Conservation (phyloP, 768 basidiomycete genomes). For the Agrocybe chaxingu region DNA sequence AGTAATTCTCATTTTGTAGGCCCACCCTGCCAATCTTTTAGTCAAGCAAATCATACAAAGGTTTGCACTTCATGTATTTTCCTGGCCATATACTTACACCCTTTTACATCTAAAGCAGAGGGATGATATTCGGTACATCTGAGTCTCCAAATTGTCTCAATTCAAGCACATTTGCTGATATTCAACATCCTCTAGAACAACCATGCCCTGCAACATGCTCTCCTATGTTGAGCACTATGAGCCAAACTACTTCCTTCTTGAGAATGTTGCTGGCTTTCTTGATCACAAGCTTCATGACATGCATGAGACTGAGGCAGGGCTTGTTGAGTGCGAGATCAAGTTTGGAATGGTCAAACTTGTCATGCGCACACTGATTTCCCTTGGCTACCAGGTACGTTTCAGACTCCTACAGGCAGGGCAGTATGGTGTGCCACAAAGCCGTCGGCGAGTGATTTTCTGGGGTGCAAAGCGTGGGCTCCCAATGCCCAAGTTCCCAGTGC, state of each 20-base stretch:
- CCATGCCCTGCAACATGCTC: conserved; percentile 67
- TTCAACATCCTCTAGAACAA: conserved; percentile 37
- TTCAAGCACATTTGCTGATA: too few relatives aligned
- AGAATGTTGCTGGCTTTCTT: conserved; percentile 69
- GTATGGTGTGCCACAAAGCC: conserved; percentile 71
- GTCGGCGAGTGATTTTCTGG: conserved; percentile 66
- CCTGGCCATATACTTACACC: neutral
- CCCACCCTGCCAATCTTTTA: conserved; percentile 77
- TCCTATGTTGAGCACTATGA: conserved; percentile 64
- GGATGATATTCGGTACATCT: conserved; percentile 56
- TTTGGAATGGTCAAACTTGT: conserved; percentile 69
- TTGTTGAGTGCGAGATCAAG: conserved; percentile 38
- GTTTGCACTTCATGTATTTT: conserved; percentile 25
- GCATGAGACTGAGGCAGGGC: conserved; percentile 14
- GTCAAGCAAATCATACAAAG: conserved; percentile 57
- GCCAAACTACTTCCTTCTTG: conserved; percentile 63
- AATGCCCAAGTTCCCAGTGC: conserved; percentile 63
- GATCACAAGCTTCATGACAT: conserved; percentile 43
- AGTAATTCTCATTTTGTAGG: conserved; percentile 33
- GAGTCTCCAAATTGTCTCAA: too few relatives aligned
- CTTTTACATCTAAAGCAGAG: conserved; percentile 34
- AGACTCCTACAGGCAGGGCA: conserved; percentile 67
- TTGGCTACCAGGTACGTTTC: conserved; percentile 75
- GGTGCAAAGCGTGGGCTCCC: conserved; percentile 55
- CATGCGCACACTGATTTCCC: conserved; percentile 49